These are phyloP conservation scores for Coemansia pectinata DNA, from an alignment of 192 early-diverging fungal genomes.

Conservation along the genomic window DNA sequence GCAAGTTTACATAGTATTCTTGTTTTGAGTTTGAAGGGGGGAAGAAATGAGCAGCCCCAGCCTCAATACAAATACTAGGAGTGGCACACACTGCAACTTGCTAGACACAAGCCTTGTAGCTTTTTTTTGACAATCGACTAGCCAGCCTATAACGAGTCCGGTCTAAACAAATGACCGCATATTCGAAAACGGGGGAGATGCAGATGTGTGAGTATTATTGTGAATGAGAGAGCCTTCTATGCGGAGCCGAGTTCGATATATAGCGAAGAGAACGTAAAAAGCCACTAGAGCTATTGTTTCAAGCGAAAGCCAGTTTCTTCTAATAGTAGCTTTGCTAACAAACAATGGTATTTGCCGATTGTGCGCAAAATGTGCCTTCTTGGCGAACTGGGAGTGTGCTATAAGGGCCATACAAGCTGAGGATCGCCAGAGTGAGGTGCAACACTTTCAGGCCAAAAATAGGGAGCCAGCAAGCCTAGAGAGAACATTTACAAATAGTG, in stretches of 20 bases:
- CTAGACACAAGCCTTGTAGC: neutral
- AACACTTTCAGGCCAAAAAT: neutral
- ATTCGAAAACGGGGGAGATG: neutral
- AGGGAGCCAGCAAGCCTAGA: neutral
- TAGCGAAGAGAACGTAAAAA: neutral
- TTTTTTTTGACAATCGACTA: neutral
- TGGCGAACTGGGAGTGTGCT: neutral
- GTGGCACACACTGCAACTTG: neutral
- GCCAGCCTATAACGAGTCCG: neutral
- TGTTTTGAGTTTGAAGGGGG: neutral
- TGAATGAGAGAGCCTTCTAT: neutral
- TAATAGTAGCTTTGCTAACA: neutral
- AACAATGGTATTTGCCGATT: neutral
- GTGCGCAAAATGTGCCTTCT: neutral
- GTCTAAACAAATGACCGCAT: neutral
- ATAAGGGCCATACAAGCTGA: neutral
- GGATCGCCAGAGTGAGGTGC: neutral
- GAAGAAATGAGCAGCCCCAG: neutral
- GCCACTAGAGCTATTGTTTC: constrained; percentile 4
- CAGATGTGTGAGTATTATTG: neutral
- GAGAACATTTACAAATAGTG: neutral
- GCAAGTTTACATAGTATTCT: neutral
- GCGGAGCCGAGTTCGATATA: neutral
- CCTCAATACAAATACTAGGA: neutral
- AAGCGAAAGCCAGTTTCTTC: neutral